Conservation (phyloP, 306 rosid species). For the Rubus parviflorus region DNA sequence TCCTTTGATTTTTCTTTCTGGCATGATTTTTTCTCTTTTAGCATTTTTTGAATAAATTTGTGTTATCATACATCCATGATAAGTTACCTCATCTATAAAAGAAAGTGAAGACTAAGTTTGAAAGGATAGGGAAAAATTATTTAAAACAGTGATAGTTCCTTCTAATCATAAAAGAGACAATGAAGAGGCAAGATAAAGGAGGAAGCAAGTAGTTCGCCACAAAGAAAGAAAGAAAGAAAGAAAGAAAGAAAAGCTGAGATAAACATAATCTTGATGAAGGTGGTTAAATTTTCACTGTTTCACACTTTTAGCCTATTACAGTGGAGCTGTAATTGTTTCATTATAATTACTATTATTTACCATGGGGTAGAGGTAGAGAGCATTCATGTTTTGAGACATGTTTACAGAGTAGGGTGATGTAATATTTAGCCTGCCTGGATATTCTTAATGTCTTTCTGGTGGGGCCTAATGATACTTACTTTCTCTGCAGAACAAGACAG, state of each 20-base stretch:
- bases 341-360: neutral
- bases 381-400: neutral
- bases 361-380: neutral
- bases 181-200: neutral
- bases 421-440: neutral
- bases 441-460: neutral
- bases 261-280: neutral
- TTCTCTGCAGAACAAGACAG: slow-evolving; percentile 36
- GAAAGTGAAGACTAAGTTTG: neutral
- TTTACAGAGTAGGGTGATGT: neutral
- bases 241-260: neutral
- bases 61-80: neutral
- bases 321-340: neutral
- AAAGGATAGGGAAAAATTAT: neutral
- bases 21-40: too few relatives aligned
- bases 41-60: neutral
- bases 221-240: neutral
- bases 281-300: neutral
- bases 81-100: neutral
- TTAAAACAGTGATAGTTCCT: neutral
- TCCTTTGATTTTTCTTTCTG: slow-evolving; percentile 8
- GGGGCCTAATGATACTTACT: neutral
- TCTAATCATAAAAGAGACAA: neutral
- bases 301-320: too few relatives aligned
- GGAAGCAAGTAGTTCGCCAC: neutral